Evolutionary conservation across 2,329 filamentous ascomycete genomes (phyloP).

Genomic region (Aulographum hederae): DNA sequence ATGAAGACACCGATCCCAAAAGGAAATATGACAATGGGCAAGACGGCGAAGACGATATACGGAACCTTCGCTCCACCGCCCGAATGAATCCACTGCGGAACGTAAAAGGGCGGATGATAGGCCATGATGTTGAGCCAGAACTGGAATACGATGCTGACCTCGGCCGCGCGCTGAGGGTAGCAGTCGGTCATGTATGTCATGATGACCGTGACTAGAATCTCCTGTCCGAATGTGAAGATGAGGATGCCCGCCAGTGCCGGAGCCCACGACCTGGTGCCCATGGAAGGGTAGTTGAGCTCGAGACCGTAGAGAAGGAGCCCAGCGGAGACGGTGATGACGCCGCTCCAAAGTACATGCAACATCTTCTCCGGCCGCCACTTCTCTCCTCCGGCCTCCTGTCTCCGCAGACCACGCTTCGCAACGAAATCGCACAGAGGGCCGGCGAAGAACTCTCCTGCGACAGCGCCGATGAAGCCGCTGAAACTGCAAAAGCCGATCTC

Average conservation of each 20-base stretch:
- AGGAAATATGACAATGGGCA: neutral
- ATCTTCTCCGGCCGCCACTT: conserved; percentile 2
- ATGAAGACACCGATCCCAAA: neutral
- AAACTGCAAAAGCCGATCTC: conserved; percentile 4
- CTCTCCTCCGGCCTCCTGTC: no score
- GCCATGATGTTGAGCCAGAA: neutral
- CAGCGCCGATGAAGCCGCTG: conserved; percentile 3
- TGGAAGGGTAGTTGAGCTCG: conserved; percentile 3
- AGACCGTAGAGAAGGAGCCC: conserved; percentile 4
- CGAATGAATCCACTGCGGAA: neutral
- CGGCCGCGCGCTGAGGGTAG: neutral
- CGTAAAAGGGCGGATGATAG: neutral
- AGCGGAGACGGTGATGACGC: conserved; percentile 1
- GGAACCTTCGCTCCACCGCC: neutral
- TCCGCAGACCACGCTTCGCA: conserved; percentile 2
- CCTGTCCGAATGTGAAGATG: neutral
- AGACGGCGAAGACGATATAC: neutral
- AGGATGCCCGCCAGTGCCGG: neutral
- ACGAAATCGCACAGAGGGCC: conserved; percentile 5
- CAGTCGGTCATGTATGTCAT: neutral
- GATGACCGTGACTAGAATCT: neutral
- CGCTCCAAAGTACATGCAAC: conserved; percentile 1
- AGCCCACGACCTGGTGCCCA: no score
- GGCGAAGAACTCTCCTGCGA: conserved; percentile 1
- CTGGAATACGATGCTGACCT: neutral